Evolutionary conservation across 2,329 filamentous ascomycete species (phyloP).

Genomic region (Trichoderma aggressivum): DNA sequence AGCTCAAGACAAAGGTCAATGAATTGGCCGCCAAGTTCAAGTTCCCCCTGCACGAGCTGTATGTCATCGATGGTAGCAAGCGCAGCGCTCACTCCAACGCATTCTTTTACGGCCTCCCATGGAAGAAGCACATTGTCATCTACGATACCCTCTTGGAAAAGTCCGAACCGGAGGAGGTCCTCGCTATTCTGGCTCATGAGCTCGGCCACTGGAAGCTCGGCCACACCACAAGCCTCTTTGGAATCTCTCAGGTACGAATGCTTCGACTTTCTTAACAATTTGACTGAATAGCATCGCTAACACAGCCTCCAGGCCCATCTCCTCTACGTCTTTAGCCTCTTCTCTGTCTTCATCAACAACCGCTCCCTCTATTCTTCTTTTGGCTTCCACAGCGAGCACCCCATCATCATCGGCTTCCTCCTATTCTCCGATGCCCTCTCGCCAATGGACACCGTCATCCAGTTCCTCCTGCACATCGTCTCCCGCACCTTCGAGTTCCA

Average conservation of each 20-base stretch:
- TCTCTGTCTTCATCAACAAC: constrained; percentile 98
- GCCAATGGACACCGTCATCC: constrained; percentile 91
- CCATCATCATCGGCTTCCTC: constrained; percentile 95
- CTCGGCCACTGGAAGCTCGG: constrained; percentile 95
- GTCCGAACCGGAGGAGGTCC: constrained; percentile 85
- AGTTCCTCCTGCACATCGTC: constrained; percentile 92
- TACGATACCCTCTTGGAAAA: constrained; percentile 98
- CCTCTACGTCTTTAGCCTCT: constrained; percentile 94
- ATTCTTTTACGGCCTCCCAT: constrained; percentile 95
- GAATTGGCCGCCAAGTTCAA: constrained; percentile 75
- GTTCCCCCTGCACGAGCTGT: constrained; percentile 88
- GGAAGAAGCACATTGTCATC: constrained; percentile 99
- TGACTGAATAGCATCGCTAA: not conserved
- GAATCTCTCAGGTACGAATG: constrained; percentile 69
- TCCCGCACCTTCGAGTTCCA: constrained; percentile 95
- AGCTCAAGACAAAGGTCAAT: constrained; percentile 85
- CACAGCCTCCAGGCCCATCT: constrained; percentile 67
- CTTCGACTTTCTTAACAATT: not conserved
- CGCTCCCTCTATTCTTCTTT: constrained; percentile 85
- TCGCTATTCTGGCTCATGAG: constrained; percentile 92
- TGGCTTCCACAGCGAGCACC: constrained; percentile 77
- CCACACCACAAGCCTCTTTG: constrained; percentile 88
- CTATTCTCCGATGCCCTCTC: constrained; percentile 95
- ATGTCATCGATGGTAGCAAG: constrained; percentile 92
- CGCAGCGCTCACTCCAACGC: constrained; percentile 84